phyloP scores from a whole-genome alignment of 2,329 filamentous ascomycete genomes.

The Microdochium paspali region DNA sequence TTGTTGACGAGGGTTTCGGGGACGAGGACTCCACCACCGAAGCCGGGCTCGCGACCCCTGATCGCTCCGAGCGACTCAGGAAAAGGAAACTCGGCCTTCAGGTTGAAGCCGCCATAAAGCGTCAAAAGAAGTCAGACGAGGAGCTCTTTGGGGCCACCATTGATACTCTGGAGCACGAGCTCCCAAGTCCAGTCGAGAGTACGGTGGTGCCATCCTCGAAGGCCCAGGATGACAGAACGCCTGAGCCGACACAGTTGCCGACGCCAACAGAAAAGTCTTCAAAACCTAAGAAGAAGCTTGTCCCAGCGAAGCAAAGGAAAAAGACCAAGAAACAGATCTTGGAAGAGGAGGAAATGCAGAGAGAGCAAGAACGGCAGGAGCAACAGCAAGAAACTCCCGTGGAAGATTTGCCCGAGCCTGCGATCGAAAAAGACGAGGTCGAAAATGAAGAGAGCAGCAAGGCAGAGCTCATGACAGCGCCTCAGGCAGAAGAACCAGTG shows the following conservation, averaged over 20 bases:
- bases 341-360: slow-evolving; percentile 42
- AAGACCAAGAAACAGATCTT: slow-evolving; percentile 42
- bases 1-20: slow-evolving; percentile 37
- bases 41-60: slow-evolving; percentile 57
- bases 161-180: slow-evolving; percentile 39
- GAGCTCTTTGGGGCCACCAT: slow-evolving; percentile 63
- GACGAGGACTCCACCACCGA: slow-evolving; percentile 65
- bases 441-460: slow-evolving; percentile 2
- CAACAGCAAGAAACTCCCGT: slow-evolving; percentile 40
- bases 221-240: slow-evolving; percentile 33
- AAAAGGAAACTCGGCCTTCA: slow-evolving; percentile 70
- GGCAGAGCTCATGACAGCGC: slow-evolving; percentile 9
- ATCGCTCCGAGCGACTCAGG: slow-evolving; percentile 40
- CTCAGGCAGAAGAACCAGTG: slow-evolving; percentile 17
- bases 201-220: slow-evolving; percentile 36
- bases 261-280: slow-evolving; percentile 32
- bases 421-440: slow-evolving; percentile 14
- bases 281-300: slow-evolving; percentile 45
- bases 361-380: slow-evolving; percentile 59
- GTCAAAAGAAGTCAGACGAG: slow-evolving; percentile 72
- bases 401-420: slow-evolving; percentile 29
- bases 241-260: slow-evolving; percentile 30
- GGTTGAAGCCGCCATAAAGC: slow-evolving; percentile 63
- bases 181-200: slow-evolving; percentile 39
- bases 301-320: slow-evolving; percentile 40